phyloP scores from a whole-genome alignment of 2,329 filamentous ascomycete species.

The Aureobasidium zeae region DNA sequence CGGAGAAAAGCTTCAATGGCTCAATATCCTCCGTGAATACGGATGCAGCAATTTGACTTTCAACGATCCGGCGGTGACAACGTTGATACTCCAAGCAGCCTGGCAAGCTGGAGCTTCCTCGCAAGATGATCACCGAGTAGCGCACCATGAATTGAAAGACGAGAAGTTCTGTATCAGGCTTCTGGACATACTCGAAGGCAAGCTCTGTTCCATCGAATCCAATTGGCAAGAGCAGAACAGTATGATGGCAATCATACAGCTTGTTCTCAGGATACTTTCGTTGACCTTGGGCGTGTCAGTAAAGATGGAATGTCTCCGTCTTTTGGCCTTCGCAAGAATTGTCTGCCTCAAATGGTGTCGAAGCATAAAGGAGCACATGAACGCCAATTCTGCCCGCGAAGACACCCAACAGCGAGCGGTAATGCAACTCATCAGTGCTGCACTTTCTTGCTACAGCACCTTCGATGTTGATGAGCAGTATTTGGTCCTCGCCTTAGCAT shows the following conservation, averaged over 20 bases:
- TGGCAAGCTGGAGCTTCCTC: slow-evolving; percentile 47
- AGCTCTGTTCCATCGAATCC: slow-evolving; percentile 38
- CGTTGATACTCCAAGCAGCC: slow-evolving; percentile 44
- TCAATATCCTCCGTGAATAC: slow-evolving; percentile 41
- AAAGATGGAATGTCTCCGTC: slow-evolving; percentile 8
- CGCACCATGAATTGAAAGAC: slow-evolving; percentile 46
- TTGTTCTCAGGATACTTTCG: slow-evolving; percentile 27
- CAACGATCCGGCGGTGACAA: slow-evolving; percentile 42
- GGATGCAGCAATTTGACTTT: slow-evolving; percentile 51
- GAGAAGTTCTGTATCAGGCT: slow-evolving; percentile 41
- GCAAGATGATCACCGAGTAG: slow-evolving; percentile 32
- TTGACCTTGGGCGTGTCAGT: slow-evolving; percentile 15
- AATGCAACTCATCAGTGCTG: slow-evolving; percentile 42
- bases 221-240: slow-evolving; percentile 52
- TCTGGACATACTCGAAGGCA: slow-evolving; percentile 38
- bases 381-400: slow-evolving; percentile 31
- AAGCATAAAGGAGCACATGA: slow-evolving; percentile 39
- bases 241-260: slow-evolving; percentile 49
- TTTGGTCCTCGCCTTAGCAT: slow-evolving; percentile 18
- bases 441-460: slow-evolving; percentile 47
- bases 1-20: slow-evolving; percentile 41
- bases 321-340: slow-evolving; percentile 34
- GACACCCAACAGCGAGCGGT: slow-evolving; percentile 31
- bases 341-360: slow-evolving; percentile 44
- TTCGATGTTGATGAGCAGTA: slow-evolving; percentile 28